Conservation (phyloP, 257 asterid species). For the Primulina tabacum region DNA sequence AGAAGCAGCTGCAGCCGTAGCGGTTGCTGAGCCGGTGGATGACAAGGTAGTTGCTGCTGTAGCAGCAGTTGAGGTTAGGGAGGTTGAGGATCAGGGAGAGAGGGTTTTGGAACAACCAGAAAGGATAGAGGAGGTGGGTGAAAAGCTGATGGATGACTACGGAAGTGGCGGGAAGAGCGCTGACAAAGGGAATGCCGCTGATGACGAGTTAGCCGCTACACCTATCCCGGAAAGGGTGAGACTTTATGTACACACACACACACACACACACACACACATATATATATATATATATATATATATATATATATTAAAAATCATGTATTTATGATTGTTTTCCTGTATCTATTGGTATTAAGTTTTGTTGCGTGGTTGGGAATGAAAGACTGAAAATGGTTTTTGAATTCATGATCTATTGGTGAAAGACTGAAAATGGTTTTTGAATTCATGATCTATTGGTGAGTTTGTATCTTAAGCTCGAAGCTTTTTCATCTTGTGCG, state of each 20-base stretch:
- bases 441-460: conserved; percentile 21
- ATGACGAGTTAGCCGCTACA: conserved; percentile 48
- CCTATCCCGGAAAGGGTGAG: conserved; percentile 72
- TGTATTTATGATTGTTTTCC: not conserved
- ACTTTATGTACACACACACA: not conserved
- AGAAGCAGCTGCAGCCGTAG: conserved; percentile 22
- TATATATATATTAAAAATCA: conserved; percentile 4
- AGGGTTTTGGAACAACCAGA: conserved; percentile 32
- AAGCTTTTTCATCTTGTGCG: conserved; percentile 21
- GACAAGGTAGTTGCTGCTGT: conserved; percentile 5
- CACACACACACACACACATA: too few species aligned
- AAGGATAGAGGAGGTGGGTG: conserved; percentile 39
- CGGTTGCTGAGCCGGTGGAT: conserved; percentile 18
- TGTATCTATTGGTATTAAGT: not conserved
- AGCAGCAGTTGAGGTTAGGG: conserved; percentile 37
- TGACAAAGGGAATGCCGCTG: conserved; percentile 52
- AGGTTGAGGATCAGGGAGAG: conserved; percentile 30
- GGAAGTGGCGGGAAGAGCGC: conserved; percentile 51
- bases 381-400: conserved; percentile 6
- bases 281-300: too few species aligned
- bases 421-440: conserved; percentile 9
- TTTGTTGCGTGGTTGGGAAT: not conserved
- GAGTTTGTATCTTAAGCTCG: conserved; percentile 21
- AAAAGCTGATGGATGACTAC: conserved; percentile 52
- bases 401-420: conserved; percentile 21